These are phyloP conservation scores for Phalaenopsis hybrid DNA, from an alignment of 116 monocot species.

Conservation along the genomic window DNA sequence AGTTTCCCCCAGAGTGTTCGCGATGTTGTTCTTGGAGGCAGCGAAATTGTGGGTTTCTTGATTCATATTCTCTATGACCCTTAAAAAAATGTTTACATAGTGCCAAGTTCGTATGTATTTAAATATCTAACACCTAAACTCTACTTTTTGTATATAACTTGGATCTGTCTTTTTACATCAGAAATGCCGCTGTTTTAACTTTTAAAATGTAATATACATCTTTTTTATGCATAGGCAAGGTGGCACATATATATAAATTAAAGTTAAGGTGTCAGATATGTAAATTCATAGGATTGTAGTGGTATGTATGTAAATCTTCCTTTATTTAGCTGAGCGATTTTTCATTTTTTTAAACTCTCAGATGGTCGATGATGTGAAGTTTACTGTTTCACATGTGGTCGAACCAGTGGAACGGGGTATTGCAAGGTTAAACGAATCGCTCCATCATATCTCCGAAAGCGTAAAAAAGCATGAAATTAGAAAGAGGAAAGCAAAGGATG, in stretches of 20 bases:
- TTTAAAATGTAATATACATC: no score
- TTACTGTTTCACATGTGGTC: conserved; percentile 91
- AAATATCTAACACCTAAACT: no score
- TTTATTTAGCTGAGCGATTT: neutral
- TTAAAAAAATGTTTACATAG: neutral
- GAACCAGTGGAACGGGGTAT: conserved; percentile 90
- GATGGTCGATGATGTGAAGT: conserved; percentile 92
- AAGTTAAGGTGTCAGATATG: no score
- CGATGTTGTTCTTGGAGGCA: conserved; percentile 88
- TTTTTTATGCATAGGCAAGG: no score
- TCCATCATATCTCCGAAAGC: conserved; percentile 85
- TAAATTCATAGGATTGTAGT: no score
- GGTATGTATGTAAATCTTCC: no score
- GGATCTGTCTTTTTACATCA: no score
- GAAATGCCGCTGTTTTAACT: no score
- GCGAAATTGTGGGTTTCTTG: conserved; percentile 68
- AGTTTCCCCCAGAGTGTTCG: conserved; percentile 93
- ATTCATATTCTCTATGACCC: neutral
- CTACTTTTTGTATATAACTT: no score
- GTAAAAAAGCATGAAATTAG: conserved; percentile 65
- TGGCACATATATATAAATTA: no score
- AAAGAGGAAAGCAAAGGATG: conserved; percentile 71
- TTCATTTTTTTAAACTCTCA: conserved; percentile 12
- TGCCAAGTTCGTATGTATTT: neutral
- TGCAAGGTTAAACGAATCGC: conserved; percentile 64